Conservation (phyloP, 805 yeast genomes). For the Kazachstania viticola region DNA sequence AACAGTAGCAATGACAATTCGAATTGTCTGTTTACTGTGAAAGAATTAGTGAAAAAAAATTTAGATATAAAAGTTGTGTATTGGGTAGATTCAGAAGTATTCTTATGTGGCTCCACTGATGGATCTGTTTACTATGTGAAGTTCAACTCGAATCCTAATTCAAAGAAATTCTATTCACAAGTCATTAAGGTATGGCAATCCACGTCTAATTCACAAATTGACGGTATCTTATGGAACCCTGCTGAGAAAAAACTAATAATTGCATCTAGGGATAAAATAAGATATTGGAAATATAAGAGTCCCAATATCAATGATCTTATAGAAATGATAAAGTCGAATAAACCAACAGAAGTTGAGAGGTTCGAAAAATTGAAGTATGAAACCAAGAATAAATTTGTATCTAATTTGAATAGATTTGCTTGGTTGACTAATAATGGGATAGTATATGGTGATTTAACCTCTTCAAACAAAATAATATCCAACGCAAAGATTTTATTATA, state of each 20-base stretch:
- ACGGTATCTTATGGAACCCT: slow-evolving; percentile 15
- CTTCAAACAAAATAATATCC: slow-evolving; percentile 12
- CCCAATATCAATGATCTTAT: not conserved
- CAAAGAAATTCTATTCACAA: too few relatives aligned
- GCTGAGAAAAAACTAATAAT: slow-evolving; percentile 7
- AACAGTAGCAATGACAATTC: not conserved
- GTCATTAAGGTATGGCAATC: not conserved
- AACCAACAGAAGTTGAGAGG: slow-evolving; percentile 28
- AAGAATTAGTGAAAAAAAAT: slow-evolving; percentile 14
- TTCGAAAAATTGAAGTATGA: slow-evolving; percentile 28
- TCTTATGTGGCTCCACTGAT: slow-evolving; percentile 16
- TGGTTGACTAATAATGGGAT: slow-evolving; percentile 40
- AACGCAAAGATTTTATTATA: slow-evolving; percentile 31
- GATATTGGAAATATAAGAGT: slow-evolving; percentile 10
- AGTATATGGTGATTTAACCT: slow-evolving; percentile 29
- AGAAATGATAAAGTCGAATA: slow-evolving; percentile 16
- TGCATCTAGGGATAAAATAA: slow-evolving; percentile 13
- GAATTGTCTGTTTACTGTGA: slow-evolving; percentile 2
- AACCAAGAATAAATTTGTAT: slow-evolving; percentile 24
- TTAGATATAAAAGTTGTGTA: slow-evolving; percentile 14
- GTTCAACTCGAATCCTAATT: slow-evolving; percentile 1
- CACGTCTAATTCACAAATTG: slow-evolving; percentile 8
- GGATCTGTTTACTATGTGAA: slow-evolving; percentile 15
- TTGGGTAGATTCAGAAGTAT: slow-evolving; percentile 10
- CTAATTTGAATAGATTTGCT: slow-evolving; percentile 27